Evolutionary conservation across 192 early-diverging fungal species (phyloP).

Genomic region (Diversispora eburnea): DNA sequence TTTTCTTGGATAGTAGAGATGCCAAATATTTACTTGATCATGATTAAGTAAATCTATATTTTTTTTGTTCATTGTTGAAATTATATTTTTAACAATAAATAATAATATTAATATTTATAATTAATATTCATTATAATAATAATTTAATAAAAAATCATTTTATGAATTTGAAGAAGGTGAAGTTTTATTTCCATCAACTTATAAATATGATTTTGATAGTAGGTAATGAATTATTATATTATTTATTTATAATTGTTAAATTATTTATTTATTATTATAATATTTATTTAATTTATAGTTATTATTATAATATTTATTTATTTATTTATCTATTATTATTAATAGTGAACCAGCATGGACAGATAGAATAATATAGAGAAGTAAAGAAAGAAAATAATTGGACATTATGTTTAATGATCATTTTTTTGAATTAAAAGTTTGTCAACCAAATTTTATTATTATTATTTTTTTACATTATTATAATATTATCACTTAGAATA

Average conservation of each 20-base stretch:
- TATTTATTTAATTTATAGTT: too few species aligned
- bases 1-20: conserved; percentile 51
- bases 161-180: conserved; percentile 78
- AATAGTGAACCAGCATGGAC: conserved; percentile 84
- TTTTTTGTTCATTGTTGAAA: too few species aligned
- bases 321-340: too few species aligned
- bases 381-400: conserved; percentile 53
- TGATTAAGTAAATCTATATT: conserved; percentile 74
- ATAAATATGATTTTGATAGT: conserved; percentile 92
- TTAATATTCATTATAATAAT: not conserved
- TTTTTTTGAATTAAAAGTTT: conserved; percentile 60
- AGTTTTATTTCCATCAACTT: conserved; percentile 82
- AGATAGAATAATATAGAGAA: conserved; percentile 90
- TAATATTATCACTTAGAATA: not conserved
- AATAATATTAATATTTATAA: not conserved
- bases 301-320: too few species aligned
- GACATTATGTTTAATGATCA: conserved; percentile 78
- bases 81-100: too few species aligned
- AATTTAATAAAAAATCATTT: conserved; percentile 64
- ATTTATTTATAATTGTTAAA: not conserved
- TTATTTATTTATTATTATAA: not conserved
- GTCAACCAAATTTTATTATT: not conserved
- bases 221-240: conserved; percentile 48
- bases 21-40: conserved; percentile 63
- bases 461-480: too few species aligned